phyloP scores from a whole-genome alignment of 2,329 filamentous ascomycete genomes.

The Beauveria varroae region DNA sequence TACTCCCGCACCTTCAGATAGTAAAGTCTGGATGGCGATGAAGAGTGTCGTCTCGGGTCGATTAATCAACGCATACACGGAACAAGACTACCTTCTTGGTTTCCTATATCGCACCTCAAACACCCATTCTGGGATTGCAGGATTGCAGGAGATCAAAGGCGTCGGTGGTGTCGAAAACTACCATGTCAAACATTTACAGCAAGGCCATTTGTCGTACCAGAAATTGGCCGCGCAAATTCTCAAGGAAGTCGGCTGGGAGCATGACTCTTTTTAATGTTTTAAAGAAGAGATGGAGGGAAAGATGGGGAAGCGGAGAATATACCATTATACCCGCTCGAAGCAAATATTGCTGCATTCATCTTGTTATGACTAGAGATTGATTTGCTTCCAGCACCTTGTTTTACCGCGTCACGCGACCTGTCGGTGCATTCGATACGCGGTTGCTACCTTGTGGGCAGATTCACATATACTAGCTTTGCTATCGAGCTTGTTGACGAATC shows the following conservation, averaged over 20 bases:
- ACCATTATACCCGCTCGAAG: constrained; percentile 9
- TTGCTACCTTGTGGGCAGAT: constrained; percentile 1
- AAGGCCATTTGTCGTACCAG: constrained; percentile 64
- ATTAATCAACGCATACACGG: constrained; percentile 84
- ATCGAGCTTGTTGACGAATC: background rate
- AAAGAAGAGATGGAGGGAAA: background rate
- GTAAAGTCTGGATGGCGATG: constrained; percentile 67
- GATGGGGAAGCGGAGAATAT: background rate
- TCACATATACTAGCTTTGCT: background rate
- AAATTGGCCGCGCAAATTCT: constrained; percentile 60
- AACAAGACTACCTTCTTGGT: constrained; percentile 79
- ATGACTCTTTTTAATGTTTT: constrained; percentile 36
- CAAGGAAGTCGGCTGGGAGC: constrained; percentile 60
- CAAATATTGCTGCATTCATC: constrained; percentile 6
- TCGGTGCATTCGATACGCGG: background rate
- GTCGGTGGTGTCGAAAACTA: constrained; percentile 61
- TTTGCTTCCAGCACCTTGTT: constrained; percentile 8
- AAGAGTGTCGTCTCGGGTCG: constrained; percentile 73
- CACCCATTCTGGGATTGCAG: constrained; percentile 76
- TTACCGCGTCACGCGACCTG: background rate
- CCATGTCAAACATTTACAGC: constrained; percentile 57
- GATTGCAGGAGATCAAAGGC: constrained; percentile 65
- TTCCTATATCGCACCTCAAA: constrained; percentile 82
- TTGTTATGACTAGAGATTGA: constrained; percentile 8
- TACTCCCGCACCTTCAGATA: constrained; percentile 66